Evolutionary conservation across 495 filamentous ascomycete species (phyloP), one percentile per base, ranked within the genome.

Genomic region (Penicillium tannophilum): DNA sequence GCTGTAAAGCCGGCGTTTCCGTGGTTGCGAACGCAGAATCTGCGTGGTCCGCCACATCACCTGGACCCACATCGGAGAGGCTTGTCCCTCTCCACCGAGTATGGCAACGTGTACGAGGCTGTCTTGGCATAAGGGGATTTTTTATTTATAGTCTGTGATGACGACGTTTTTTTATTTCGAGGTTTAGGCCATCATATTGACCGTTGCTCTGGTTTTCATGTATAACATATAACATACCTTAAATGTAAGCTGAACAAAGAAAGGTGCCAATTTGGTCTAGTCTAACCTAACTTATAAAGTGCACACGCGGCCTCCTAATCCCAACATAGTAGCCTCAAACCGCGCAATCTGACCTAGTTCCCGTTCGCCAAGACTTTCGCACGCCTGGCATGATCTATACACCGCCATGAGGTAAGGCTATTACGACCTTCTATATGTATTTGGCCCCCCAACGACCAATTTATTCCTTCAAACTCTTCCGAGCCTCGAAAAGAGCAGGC

Each of bases 401-500:
- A 17, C 58, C 69, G 55, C 61, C 12, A 36, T 36, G 6, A 7
- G 4, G 28, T 7, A 28, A 2, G 4, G 4, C 6, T 7, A 7
- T 28, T 7, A 7, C 28, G 28, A 28, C 28, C 4, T 28, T 28
- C 28, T 28, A 28, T 7, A 5, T 28, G 6, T 28, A 28, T 3
- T 28, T 28, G 6, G 6, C 28, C 6, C 28, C 1, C 6, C 4
- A 4, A 28, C 4, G 1, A 7, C 6, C 6, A 5, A 5, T 36
- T 36, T 12, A 12, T 11, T 11, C 9, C 10, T 36, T 36, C 10
- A 36, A 33, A 11, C 10, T 3, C 36, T 20, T 50, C n/a, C 54
- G 54, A 24, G 57, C 51, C 31, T 65, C 56, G 5, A 65, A 41
- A 10, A 62, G 44, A 59, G 59, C 53, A 2, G 63, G 41, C 39